phyloP scores from a whole-genome alignment of 176 grass and related monocot species.

The Avena insularis region DNA sequence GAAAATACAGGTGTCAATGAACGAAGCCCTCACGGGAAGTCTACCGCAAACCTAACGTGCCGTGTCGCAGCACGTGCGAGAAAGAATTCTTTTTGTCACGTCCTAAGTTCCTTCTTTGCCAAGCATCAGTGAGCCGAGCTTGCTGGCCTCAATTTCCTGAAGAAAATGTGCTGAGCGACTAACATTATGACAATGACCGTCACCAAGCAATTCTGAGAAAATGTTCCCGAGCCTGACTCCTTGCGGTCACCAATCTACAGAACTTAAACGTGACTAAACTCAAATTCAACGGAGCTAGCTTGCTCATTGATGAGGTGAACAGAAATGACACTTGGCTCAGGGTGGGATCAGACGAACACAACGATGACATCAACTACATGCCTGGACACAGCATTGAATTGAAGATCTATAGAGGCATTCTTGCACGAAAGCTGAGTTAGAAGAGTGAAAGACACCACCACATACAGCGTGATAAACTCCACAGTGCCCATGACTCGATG shows the following conservation, averaged over 20 bases:
- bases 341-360: background rate
- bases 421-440: background rate
- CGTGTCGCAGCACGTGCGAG: background rate
- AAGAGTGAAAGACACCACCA: background rate
- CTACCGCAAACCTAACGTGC: too few species aligned
- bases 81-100: background rate
- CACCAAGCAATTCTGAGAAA: background rate
- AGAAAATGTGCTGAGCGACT: too few species aligned
- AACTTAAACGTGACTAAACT: background rate
- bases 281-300: background rate
- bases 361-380: background rate
- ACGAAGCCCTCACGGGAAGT: too few species aligned
- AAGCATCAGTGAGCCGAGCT: background rate
- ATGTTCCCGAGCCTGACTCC: background rate
- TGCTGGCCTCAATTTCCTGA: background rate
- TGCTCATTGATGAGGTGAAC: background rate
- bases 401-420: background rate
- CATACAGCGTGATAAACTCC: background rate
- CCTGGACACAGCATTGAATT: background rate
- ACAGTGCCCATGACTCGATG: background rate
- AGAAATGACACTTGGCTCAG: background rate
- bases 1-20: too few species aligned
- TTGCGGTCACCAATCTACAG: background rate
- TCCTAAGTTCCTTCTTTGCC: background rate
- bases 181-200: background rate